Base-by-base conservation (phyloP, 2,329 filamentous ascomycete species). In the Blastomyces percursus region DNA sequence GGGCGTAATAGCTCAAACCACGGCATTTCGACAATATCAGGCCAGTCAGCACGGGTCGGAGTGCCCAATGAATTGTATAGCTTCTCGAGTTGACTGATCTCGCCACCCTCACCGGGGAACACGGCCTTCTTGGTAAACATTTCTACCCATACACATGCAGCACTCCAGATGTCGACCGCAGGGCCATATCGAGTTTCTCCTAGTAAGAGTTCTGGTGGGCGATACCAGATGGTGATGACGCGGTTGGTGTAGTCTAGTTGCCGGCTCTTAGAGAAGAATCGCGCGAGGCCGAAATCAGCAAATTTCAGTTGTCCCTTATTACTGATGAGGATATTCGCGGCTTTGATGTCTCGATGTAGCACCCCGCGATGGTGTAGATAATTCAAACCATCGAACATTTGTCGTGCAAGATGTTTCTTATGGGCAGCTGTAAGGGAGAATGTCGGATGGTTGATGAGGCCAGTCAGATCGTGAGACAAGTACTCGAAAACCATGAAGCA, bases 401-500 rank as follows among this genome's bases (percentile, higher is more conserved):
- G 94, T 72, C 87, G 89, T 0, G 91, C 91, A 42, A 99, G 82
- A 72, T 99, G 86, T 75, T 99, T 99, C 76, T 91, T 95, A 74
- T 97, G 92, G 0, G 88, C 85, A 3, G 86, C 79, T 46, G 94
- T 89, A 16, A 99, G 83, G 64, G 87, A 87, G 76, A 96, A 99
- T 0, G 88, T 88, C 0, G 94, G 94, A 71, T 99, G 94, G 70
- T 97, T 97, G 64, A 99, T 84, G 40, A 99, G 80, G 16, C 94
- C 94, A 2, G 94, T 99, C 64, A 99, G 80, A 74, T 99, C 94
- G 73, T 99, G 94, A 1, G 94, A 93, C 40, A 97, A 82, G 72
- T 99, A 99, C 74, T 99, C 94, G 67, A 99, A 99, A 2, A 99
- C 94, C 94, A 99, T 99, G 76, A 96, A 99, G 74, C 94, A 99